A percentile compares a stretch with the other conserved stretches of the same genome.
These are phyloP conservation scores for Geotrichum macrosporum DNA, from an alignment of 1,139 yeast genomes.

Conservation along the genomic window DNA sequence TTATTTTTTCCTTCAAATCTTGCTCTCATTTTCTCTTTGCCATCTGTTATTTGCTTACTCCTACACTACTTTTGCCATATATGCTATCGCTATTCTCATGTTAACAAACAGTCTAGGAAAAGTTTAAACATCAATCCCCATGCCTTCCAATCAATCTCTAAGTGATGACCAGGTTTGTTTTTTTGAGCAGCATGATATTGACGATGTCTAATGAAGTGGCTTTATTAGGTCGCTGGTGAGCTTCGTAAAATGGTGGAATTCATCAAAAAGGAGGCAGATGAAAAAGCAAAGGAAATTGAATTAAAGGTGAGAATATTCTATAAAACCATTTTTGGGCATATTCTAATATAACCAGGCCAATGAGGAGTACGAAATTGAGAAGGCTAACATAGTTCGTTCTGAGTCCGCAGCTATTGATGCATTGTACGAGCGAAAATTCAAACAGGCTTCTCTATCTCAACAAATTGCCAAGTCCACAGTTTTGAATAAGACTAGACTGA, in stretches of 20 bases:
- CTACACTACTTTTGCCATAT: too few species aligned
- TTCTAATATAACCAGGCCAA: constrained; percentile 50
- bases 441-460: constrained; percentile 88
- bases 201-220: background rate
- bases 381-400: constrained; percentile 90
- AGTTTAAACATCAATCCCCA: constrained; percentile 12
- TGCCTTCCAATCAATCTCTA: constrained; percentile 39
- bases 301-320: constrained; percentile 48
- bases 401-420: constrained; percentile 88
- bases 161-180: constrained; percentile 45
- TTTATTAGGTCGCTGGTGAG: constrained; percentile 56
- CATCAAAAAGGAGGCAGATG: constrained; percentile 98
- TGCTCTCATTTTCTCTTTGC: too few species aligned
- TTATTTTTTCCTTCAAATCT: too few species aligned
- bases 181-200: too few species aligned
- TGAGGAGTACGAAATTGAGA: constrained; percentile 97
- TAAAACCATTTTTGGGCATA: background rate
- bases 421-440: constrained; percentile 73
- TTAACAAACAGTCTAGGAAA: background rate
- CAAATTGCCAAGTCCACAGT: constrained; percentile 94
- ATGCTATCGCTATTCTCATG: background rate
- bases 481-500: constrained; percentile 90
- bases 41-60: too few species aligned
- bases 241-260: constrained; percentile 97
- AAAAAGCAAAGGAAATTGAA: constrained; percentile 93